Percentiles rank a stretch among this genome's conserved stretches.
Evolutionary conservation across 495 filamentous ascomycete species (phyloP).

Genomic region (Lasiosphaeria ovina): DNA sequence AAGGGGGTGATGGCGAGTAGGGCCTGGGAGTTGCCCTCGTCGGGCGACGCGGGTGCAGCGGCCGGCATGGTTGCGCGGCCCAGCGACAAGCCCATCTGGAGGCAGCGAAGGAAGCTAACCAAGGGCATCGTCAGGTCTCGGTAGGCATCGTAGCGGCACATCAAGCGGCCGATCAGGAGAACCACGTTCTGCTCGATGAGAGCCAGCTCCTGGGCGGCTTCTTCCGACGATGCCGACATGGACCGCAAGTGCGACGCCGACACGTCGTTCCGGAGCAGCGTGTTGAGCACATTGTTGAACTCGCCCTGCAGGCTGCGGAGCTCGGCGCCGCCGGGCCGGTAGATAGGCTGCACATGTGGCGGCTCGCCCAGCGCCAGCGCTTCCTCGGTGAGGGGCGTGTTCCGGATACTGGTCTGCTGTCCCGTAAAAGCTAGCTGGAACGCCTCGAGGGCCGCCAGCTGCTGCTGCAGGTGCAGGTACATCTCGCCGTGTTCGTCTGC

Average conservation of each 20-base stretch:
- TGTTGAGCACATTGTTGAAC: conserved; percentile 70
- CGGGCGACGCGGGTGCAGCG: conserved; percentile 18
- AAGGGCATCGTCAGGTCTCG: conserved; percentile 79
- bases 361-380: conserved; percentile 61
- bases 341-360: conserved; percentile 55
- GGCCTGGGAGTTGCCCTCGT: conserved; percentile 29
- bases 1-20: conserved; percentile 62
- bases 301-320: conserved; percentile 75
- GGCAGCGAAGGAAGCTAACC: conserved; percentile 75
- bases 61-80: conserved; percentile 37
- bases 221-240: conserved; percentile 22
- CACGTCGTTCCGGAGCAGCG: conserved; percentile 57
- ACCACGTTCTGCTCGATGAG: conserved; percentile 70
- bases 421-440: conserved; percentile 71
- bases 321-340: conserved; percentile 64
- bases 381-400: conserved; percentile 57
- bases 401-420: conserved; percentile 60
- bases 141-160: conserved; percentile 66
- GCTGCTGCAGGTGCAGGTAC: conserved; percentile 50
- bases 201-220: conserved; percentile 45
- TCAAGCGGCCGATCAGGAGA: conserved; percentile 65
- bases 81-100: conserved; percentile 73
- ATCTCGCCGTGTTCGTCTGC: conserved; percentile 61
- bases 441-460: conserved; percentile 57
- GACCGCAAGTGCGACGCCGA: conserved; percentile 38